Conservation (phyloP, 345 rosid genomes). For the Carallia pectinifolia region DNA sequence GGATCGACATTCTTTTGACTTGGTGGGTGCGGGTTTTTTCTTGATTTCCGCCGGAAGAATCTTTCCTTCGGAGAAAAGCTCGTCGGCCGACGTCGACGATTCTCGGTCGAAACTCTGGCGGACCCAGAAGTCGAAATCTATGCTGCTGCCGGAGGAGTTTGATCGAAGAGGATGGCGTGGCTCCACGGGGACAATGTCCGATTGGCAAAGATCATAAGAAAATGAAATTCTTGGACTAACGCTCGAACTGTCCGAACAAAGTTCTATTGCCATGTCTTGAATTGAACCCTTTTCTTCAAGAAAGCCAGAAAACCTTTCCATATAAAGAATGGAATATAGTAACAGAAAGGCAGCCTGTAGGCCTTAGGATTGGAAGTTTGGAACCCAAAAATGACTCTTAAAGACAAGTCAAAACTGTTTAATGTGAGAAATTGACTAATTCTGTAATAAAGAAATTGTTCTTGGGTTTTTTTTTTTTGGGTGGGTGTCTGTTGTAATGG, state of each 20-base stretch:
- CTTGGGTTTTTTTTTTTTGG: neutral
- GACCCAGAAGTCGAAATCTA: conserved; percentile 42
- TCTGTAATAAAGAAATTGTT: neutral
- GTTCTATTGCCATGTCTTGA: conserved; percentile 60
- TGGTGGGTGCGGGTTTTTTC: conserved; percentile 25
- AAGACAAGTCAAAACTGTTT: neutral
- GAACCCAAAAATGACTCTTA: neutral
- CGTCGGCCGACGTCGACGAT: conserved; percentile 24
- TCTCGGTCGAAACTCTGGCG: conserved; percentile 28
- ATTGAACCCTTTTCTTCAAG: neutral
- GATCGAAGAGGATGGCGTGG: conserved; percentile 40
- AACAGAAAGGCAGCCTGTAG: neutral
- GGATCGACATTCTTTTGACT: conserved; percentile 4
- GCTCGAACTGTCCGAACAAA: conserved; percentile 48
- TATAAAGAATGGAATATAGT: neutral
- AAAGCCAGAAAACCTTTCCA: conserved; percentile 6
- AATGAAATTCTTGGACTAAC: conserved; percentile 79
- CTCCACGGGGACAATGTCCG: conserved; percentile 52
- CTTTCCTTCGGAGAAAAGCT: conserved; percentile 34
- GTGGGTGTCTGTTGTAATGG: neutral
- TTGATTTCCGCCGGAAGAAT: conserved; percentile 30
- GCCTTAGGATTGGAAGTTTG: neutral
- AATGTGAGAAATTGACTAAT: conserved; percentile 3
- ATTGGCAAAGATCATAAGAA: conserved; percentile 60
- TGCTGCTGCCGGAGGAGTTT: conserved; percentile 43